These are phyloP conservation scores for Coemansia sp. DNA, from an alignment of 192 early-diverging fungal species.

Conservation along the genomic window DNA sequence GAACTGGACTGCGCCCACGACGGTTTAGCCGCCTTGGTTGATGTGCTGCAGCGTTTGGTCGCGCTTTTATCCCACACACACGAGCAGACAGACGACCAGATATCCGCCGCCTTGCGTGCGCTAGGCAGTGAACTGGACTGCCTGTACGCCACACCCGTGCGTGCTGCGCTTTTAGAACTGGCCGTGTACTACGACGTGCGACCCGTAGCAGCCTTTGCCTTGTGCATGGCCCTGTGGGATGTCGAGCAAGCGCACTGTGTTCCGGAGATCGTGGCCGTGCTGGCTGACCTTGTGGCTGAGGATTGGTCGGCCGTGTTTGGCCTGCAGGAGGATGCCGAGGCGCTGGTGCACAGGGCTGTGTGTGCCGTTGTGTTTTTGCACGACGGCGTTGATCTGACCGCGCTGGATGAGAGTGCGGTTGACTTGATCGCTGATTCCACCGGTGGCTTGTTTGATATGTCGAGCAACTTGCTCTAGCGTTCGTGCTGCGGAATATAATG, in stretches of 20 bases:
- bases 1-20: conserved; percentile 20
- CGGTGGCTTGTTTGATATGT: no score
- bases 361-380: background rate
- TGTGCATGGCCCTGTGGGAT: conserved; percentile 9
- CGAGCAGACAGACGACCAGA: no score
- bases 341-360: background rate
- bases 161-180: conserved; percentile 11
- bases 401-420: no score
- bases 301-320: conserved; percentile 6
- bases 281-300: background rate
- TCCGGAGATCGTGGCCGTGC: background rate
- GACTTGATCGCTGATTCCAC: no score
- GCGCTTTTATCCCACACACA: background rate
- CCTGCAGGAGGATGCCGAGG: background rate
- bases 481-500: background rate
- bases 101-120: no score
- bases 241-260: background rate
- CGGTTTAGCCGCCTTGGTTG: conserved; percentile 9
- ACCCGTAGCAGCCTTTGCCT: conserved; percentile 14
- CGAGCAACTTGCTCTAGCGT: background rate
- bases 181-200: conserved; percentile 30
- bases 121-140: no score
- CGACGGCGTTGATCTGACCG: no score
- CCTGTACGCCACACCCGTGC: no score
- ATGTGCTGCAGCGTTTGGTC: conserved; percentile 17